These are phyloP conservation scores for Astrocystis sublimbata DNA, from an alignment of 495 filamentous ascomycete species.

Conservation along the genomic window DNA sequence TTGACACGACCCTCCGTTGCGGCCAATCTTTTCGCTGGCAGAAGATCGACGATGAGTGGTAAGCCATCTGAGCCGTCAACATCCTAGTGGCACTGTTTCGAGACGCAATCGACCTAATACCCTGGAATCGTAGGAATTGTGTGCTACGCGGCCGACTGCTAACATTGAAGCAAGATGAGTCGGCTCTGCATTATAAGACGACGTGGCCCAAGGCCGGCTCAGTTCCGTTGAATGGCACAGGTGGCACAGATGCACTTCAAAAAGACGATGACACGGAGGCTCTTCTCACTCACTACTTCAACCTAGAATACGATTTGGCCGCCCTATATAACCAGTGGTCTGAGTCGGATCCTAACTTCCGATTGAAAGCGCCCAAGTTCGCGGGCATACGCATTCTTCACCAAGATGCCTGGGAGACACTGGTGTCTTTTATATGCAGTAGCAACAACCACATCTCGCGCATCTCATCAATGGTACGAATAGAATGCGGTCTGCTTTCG, in stretches of 20 bases:
- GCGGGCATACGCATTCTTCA: conserved; percentile 90
- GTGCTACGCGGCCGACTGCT: conserved; percentile 82
- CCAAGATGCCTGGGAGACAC: conserved; percentile 94
- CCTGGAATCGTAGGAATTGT: conserved; percentile 58
- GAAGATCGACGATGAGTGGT: conserved; percentile 83
- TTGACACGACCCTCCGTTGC: conserved; percentile 87
- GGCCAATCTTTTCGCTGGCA: conserved; percentile 96
- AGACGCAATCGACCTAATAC: background rate
- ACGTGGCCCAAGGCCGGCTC: conserved; percentile 49
- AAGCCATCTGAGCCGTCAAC: conserved; percentile 2
- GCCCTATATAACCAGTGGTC: conserved; percentile 88
- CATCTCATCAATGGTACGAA: conserved; percentile 83
- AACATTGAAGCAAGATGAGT: conserved; percentile 78
- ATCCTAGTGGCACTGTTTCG: background rate
- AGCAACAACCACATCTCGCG: conserved; percentile 97
- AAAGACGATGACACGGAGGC: conserved; percentile 63
- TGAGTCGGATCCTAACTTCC: conserved; percentile 82
- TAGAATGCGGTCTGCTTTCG: background rate
- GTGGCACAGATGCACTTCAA: conserved; percentile 28
- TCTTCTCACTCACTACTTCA: conserved; percentile 78
- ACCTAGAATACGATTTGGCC: conserved; percentile 70
- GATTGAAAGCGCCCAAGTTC: conserved; percentile 81
- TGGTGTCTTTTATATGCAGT: conserved; percentile 95
- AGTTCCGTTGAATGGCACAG: conserved; percentile 16
- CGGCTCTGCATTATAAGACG: conserved; percentile 78